These are phyloP conservation scores for Nannochloris sp. DNA, from an alignment of 139 green algal species.

Conservation along the genomic window DNA sequence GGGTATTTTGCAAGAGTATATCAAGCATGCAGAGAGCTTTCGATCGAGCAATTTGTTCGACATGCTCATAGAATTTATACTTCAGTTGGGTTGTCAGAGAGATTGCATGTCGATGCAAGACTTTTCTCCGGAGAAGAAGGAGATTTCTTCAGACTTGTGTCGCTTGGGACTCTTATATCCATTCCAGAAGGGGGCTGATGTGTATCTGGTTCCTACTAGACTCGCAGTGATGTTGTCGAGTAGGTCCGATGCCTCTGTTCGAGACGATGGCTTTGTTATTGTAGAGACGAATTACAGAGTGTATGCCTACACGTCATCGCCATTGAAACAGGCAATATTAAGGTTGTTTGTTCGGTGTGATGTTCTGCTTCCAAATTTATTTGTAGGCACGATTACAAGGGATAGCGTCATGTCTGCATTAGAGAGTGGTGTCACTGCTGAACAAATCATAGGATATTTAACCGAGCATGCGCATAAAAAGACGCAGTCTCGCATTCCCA, in stretches of 20 bases:
- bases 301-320: slow-evolving; percentile 73
- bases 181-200: slow-evolving; percentile 30
- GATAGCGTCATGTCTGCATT: slow-evolving; percentile 62
- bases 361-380: slow-evolving; percentile 77
- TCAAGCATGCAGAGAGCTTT: slow-evolving; percentile 30
- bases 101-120: slow-evolving; percentile 28
- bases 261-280: slow-evolving; percentile 55
- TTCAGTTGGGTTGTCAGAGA: slow-evolving; percentile 73
- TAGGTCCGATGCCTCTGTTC: background rate
- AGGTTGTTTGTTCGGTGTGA: slow-evolving; percentile 67
- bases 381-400: slow-evolving; percentile 71
- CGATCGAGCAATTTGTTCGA: slow-evolving; percentile 9
- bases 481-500: slow-evolving; percentile 29
- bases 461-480: slow-evolving; percentile 55
- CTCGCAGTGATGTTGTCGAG: slow-evolving; percentile 42
- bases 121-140: slow-evolving; percentile 30
- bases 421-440: slow-evolving; percentile 42
- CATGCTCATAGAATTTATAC: slow-evolving; percentile 48
- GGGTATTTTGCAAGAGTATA: slow-evolving; percentile 69
- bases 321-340: slow-evolving; percentile 57
- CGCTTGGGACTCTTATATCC: slow-evolving; percentile 68
- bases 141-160: slow-evolving; percentile 59
- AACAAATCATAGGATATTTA: slow-evolving; percentile 63
- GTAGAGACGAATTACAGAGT: slow-evolving; percentile 83
- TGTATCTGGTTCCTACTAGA: slow-evolving; percentile 45